Base-by-base conservation (phyloP, 352 stramenopile genomes). In the Phytopythium helicoides region DNA sequence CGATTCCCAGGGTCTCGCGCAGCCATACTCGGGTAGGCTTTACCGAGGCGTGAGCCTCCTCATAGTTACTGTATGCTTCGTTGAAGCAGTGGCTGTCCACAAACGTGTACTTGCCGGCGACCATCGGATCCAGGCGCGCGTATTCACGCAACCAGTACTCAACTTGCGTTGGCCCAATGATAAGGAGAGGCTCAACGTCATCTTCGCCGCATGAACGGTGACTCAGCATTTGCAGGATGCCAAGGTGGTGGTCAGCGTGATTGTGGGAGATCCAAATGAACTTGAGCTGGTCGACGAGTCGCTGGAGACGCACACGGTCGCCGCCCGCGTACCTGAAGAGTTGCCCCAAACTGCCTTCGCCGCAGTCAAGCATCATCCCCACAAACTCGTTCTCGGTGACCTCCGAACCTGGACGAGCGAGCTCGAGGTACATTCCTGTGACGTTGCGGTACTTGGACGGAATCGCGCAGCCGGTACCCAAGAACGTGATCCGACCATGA, bases 361-460 rank as follows among this genome's bases (percentile, higher is more conserved):
- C 97, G 33, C 87, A 93, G 68, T 99, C 97, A 18, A 99, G 64
- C 49, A 99, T 83, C 49, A 99, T 86, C 11, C 76, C 81, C 11
- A 70, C 62, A 60, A 63, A 73, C 3, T 15, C 19, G 15, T 50
- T 31, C 19, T 6, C 38, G 0, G 28, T 21, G 6, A n/a, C n/a
- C n/a, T n/a, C n/a, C n/a, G 25, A 15, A 25, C 9, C 15, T 44
- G 39, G 46, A 16, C 50, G 25, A 19, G 62, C 66, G 6, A 97
- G 52, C 60, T 87, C 67, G 15, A 98, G 39, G 57, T 97, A 96
- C 58, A 98, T 99, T 34, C 92, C 92, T 2, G 88, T 98, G 33
- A 99, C 96, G 73, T 99, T 99, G 52, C 97, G 88, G 64, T 99
- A 98, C 71, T 99, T 99, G 56, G 94, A 99, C 34, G 97, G 97